A percentile compares a stretch with the other conserved stretches of the same genome.
Evolutionary conservation across 768 basidiomycete genomes (phyloP).

Genomic region (Rubroboletus pulcherrimus): DNA sequence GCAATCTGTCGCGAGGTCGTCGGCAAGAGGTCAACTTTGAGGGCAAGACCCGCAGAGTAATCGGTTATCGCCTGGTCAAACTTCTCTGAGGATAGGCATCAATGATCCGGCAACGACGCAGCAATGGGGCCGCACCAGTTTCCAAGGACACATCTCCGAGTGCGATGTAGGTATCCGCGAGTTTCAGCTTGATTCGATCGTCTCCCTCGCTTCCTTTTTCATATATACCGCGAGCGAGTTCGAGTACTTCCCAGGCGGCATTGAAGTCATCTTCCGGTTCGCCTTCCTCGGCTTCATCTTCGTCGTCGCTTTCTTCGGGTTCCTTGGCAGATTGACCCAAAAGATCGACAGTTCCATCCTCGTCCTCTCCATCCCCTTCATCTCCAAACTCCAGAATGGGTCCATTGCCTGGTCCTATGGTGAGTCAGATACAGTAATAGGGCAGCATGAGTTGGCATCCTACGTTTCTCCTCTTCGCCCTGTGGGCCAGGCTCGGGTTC

Average conservation of each 20-base stretch:
- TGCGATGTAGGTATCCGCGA: constrained; percentile 87
- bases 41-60: constrained; percentile 70
- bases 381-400: constrained; percentile 82
- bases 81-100: constrained; percentile 59
- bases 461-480: constrained; percentile 42
- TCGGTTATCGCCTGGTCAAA: constrained; percentile 92
- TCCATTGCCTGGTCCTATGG: constrained; percentile 40
- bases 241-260: constrained; percentile 96
- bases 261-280: constrained; percentile 98
- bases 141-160: constrained; percentile 97
- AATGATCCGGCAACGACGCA: background rate
- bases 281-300: constrained; percentile 58
- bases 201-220: constrained; percentile 58
- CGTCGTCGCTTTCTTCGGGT: constrained; percentile 48
- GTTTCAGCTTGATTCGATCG: constrained; percentile 67
- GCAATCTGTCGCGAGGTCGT: constrained; percentile 91
- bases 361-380: constrained; percentile 62
- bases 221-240: constrained; percentile 86
- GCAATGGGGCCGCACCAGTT: constrained; percentile 60
- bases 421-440: constrained; percentile 4
- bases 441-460: background rate
- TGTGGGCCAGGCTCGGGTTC: constrained; percentile 52
- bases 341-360: constrained; percentile 58
- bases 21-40: constrained; percentile 74
- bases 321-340: constrained; percentile 57